Percentiles rank a stretch among this genome's conserved stretches.
phyloP scores from a whole-genome alignment of 2,329 filamentous ascomycete genomes.

The Teratosphaeria viscida region DNA sequence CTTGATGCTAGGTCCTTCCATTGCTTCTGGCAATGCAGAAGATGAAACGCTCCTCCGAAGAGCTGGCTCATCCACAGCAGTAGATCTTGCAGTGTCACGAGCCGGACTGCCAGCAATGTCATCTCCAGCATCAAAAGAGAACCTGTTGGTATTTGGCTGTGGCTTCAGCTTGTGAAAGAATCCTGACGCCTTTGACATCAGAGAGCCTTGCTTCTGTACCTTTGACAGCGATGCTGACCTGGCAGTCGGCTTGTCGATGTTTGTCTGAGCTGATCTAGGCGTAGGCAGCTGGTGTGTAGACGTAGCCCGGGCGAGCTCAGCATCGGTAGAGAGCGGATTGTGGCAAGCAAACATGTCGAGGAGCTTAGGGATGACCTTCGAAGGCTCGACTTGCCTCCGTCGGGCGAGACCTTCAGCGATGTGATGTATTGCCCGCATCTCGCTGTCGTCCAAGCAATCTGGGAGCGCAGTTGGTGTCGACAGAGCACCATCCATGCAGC shows the following conservation, averaged over 20 bases:
- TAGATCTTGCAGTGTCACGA: slow-evolving; percentile 3
- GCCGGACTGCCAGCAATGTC: slow-evolving; percentile 18
- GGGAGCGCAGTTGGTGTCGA: slow-evolving; percentile 17
- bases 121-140: slow-evolving; percentile 36
- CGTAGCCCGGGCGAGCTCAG: not conserved
- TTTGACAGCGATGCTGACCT: slow-evolving; percentile 2
- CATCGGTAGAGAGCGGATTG: not conserved
- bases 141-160: slow-evolving; percentile 23
- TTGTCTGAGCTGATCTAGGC: not conserved
- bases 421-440: slow-evolving; percentile 25
- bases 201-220: slow-evolving; percentile 10
- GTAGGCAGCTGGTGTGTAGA: not conserved
- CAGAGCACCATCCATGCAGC: slow-evolving; percentile 22
- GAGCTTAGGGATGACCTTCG: slow-evolving; percentile 25
- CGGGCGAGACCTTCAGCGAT: slow-evolving; percentile 26
- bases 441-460: slow-evolving; percentile 3
- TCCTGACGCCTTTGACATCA: slow-evolving; percentile 22
- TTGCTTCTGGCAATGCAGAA: slow-evolving; percentile 3
- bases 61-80: slow-evolving; percentile 4
- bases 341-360: slow-evolving; percentile 21
- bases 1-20: not conserved
- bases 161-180: slow-evolving; percentile 21
- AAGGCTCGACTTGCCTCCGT: slow-evolving; percentile 25
- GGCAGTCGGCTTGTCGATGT: not conserved
- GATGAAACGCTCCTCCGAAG: slow-evolving; percentile 19